phyloP scores from a whole-genome alignment of 140 eudicot genomes.

The Artemisia princeps region DNA sequence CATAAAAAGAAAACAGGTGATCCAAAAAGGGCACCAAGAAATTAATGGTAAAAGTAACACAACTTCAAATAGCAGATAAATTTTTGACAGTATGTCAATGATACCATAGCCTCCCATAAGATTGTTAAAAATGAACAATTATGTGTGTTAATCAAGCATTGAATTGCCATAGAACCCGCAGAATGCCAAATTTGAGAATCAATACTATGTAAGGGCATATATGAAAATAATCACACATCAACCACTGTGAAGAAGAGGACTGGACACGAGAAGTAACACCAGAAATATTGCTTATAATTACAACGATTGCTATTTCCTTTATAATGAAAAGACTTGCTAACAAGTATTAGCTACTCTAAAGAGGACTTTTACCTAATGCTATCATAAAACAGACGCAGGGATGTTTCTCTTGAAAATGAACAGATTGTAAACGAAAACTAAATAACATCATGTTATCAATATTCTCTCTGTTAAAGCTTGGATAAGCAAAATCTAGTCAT shows the following conservation, averaged over 20 bases:
- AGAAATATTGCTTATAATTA: neutral
- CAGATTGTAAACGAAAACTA: neutral
- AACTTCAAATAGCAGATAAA: conserved; percentile 7
- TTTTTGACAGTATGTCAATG: conserved; percentile 1
- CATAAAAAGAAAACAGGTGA: conserved; percentile 6
- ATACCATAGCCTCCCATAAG: conserved; percentile 8
- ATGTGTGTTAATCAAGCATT: conserved; percentile 2
- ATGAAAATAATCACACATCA: neutral
- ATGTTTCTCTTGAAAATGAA: neutral
- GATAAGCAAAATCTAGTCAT: neutral
- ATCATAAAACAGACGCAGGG: neutral
- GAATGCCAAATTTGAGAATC: neutral
- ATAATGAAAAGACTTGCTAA: conserved; percentile 1
- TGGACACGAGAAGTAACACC: neutral
- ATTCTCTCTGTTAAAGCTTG: neutral
- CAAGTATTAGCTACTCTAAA: neutral
- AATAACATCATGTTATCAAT: neutral
- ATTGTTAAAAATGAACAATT: conserved; percentile 10
- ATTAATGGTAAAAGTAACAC: neutral
- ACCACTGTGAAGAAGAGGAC: too few species aligned
- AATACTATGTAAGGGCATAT: conserved; percentile 3
- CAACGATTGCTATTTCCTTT: neutral
- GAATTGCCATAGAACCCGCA: neutral
- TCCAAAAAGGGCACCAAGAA: conserved; percentile 8
- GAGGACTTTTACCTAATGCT: neutral